These are phyloP conservation scores for Lithocarpus polystachyus DNA, from an alignment of 306 rosid species.

Conservation along the genomic window DNA sequence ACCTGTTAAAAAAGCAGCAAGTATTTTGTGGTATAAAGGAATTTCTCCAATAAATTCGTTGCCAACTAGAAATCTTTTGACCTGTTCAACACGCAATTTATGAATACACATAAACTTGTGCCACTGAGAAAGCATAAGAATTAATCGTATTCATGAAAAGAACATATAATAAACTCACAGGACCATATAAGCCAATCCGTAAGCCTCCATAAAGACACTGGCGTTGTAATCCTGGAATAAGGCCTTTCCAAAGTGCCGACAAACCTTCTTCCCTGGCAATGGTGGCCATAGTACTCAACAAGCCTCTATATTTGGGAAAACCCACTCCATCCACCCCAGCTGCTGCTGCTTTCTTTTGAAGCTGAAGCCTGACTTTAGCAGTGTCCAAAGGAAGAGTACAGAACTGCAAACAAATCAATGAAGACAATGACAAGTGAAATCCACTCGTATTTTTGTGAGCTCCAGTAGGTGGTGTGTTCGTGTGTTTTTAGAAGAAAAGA, in stretches of 20 bases:
- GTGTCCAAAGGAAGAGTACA: constrained; percentile 94
- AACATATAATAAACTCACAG: constrained; percentile 64
- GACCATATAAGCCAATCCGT: constrained; percentile 93
- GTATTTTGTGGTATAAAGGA: constrained; percentile 75
- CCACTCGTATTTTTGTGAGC: not conserved
- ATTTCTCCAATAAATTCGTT: constrained; percentile 76
- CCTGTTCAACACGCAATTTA: constrained; percentile 64
- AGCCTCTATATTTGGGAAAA: constrained; percentile 66
- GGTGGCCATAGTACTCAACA: constrained; percentile 70
- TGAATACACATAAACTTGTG: constrained; percentile 32
- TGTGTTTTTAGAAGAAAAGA: not conserved
- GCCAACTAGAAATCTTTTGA: constrained; percentile 81
- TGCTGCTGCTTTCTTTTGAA: constrained; percentile 59
- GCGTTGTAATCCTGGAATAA: constrained; percentile 92
- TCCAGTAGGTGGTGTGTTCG: not conserved
- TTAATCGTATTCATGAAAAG: constrained; percentile 26
- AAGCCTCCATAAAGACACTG: constrained; percentile 95
- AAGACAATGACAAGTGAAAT: constrained; percentile 21
- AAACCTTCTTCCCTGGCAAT: constrained; percentile 93
- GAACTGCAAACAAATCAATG: constrained; percentile 44
- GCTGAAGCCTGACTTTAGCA: constrained; percentile 98
- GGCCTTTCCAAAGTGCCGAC: constrained; percentile 87
- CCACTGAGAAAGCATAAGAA: constrained; percentile 18
- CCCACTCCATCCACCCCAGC: constrained; percentile 37
- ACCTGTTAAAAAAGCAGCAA: constrained; percentile 95